Conservation (phyloP, 495 filamentous ascomycete species). For the Neurospora terricola region DNA sequence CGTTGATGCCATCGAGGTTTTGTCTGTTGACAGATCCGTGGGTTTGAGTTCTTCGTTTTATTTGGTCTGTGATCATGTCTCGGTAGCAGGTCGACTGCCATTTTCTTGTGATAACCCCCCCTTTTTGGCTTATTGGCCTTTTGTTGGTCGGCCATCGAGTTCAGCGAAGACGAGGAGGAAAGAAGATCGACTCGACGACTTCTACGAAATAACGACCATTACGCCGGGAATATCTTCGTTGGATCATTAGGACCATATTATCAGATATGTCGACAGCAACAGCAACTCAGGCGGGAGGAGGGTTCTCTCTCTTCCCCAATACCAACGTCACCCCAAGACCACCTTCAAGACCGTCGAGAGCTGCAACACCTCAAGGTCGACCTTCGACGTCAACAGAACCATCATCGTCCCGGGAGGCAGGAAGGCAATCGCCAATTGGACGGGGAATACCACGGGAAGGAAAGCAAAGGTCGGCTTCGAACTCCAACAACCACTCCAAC, state of each 20-base stretch:
- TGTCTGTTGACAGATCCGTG: neutral
- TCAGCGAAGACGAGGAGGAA: slow-evolving; percentile 1
- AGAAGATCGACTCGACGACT: neutral
- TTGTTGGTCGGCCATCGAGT: neutral
- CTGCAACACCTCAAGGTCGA: slow-evolving; percentile 27
- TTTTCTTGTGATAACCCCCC: neutral
- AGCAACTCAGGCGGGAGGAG: slow-evolving; percentile 27
- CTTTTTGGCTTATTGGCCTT: neutral
- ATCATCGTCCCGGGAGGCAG: slow-evolving; percentile 18
- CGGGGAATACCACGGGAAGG: slow-evolving; percentile 20
- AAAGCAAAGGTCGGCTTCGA: slow-evolving; percentile 15
- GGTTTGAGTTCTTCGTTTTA: neutral
- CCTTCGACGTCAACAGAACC: slow-evolving; percentile 22
- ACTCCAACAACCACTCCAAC: slow-evolving; percentile 7
- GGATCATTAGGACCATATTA: neutral
- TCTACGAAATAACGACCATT: neutral
- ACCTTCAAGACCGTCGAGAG: slow-evolving; percentile 26
- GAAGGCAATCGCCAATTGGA: slow-evolving; percentile 25
- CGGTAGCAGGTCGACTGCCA: slow-evolving; percentile 13
- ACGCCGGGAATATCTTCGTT: neutral
- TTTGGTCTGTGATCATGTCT: slow-evolving; percentile 16
- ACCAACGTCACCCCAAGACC: slow-evolving; percentile 24
- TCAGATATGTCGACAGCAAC: neutral
- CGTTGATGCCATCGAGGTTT: neutral
- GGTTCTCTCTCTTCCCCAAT: slow-evolving; percentile 43